These are phyloP conservation scores for Lasiodiplodia gonubiensis DNA, from an alignment of 2,329 filamentous ascomycete genomes.

Conservation along the genomic window DNA sequence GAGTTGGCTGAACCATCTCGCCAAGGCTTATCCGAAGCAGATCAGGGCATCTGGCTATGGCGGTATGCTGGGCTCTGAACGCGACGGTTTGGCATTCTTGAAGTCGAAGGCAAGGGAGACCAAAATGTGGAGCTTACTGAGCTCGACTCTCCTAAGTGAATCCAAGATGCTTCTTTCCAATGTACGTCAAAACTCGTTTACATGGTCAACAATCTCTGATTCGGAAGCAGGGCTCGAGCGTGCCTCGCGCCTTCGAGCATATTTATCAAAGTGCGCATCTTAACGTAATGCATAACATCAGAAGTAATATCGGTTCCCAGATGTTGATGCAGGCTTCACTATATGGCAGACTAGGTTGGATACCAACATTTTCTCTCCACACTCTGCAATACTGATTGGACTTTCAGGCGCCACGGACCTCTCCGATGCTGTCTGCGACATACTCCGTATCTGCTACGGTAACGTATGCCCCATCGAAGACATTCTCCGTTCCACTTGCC, in stretches of 20 bases:
- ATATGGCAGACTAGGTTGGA: constrained; percentile 75
- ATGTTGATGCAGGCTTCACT: constrained; percentile 74
- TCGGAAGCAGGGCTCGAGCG: constrained; percentile 58
- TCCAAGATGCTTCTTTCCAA: constrained; percentile 78
- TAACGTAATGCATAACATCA: constrained; percentile 76
- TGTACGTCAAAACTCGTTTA: constrained; percentile 59
- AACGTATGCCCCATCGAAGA: constrained; percentile 74
- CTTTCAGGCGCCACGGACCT: constrained; percentile 59
- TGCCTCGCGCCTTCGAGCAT: constrained; percentile 71
- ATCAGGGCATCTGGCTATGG: constrained; percentile 72
- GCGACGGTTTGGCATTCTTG: constrained; percentile 81
- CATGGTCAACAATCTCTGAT: neutral
- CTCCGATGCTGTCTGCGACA: constrained; percentile 68
- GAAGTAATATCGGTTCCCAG: constrained; percentile 74
- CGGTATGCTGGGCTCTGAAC: constrained; percentile 76
- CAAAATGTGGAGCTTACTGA: constrained; percentile 84
- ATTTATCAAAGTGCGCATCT: constrained; percentile 83
- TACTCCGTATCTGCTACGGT: constrained; percentile 76
- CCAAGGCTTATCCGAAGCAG: constrained; percentile 80
- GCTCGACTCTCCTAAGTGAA: constrained; percentile 82
- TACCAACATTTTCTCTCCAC: neutral
- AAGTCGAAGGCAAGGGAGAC: constrained; percentile 85
- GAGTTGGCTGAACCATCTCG: constrained; percentile 95
- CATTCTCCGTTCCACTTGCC: constrained; percentile 73
- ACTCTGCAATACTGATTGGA: constrained; percentile 17